These are phyloP conservation scores for Eucalyptus regnans DNA, from an alignment of 345 rosid genomes.

Conservation along the genomic window DNA sequence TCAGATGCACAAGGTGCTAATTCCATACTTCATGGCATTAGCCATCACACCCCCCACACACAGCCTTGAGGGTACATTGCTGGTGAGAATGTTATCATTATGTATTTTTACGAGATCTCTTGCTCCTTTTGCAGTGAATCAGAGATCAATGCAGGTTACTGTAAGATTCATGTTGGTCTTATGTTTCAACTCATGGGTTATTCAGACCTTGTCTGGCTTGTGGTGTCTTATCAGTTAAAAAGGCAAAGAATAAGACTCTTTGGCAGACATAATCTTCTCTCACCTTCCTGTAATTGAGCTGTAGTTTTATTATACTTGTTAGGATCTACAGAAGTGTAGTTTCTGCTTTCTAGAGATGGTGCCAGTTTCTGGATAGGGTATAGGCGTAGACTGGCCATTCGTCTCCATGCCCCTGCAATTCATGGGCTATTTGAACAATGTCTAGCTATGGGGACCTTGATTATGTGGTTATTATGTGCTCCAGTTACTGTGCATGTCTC, in stretches of 20 bases:
- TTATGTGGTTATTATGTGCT: not conserved
- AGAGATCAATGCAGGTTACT: not conserved
- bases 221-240: not conserved
- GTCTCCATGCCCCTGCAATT: not conserved
- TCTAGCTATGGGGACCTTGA: not conserved
- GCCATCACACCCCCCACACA: constrained; percentile 29
- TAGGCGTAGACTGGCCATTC: not conserved
- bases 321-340: not conserved
- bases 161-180: not conserved
- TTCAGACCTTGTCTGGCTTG: not conserved
- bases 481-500: not conserved
- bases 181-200: not conserved
- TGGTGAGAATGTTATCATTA: constrained; percentile 15
- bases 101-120: not conserved
- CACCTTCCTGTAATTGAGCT: not conserved
- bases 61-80: constrained; percentile 41
- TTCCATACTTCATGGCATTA: constrained; percentile 21
- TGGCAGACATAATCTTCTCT: not conserved
- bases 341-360: not conserved
- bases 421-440: not conserved
- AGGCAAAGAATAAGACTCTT: not conserved
- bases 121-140: not conserved
- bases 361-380: not conserved
- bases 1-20: constrained; percentile 47
- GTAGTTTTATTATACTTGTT: not conserved